Evolutionary conservation across 108 stramenopile species (phyloP).

Genomic region (Cyclostephanos tholiformis): DNA sequence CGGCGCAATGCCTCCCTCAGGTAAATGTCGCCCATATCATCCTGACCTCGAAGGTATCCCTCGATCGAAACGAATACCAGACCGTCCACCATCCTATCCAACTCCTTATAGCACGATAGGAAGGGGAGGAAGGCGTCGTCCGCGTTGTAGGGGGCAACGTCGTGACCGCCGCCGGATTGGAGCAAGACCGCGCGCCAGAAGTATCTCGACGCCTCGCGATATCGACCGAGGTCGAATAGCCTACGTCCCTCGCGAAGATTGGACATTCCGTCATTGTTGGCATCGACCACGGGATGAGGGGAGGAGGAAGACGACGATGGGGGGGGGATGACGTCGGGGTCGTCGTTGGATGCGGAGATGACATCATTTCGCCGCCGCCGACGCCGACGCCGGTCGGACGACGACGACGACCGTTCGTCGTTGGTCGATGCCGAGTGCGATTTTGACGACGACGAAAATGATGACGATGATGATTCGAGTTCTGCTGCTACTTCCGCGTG

Average conservation of each 20-base stretch:
- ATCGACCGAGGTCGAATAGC: constrained; percentile 50
- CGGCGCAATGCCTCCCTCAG: constrained; percentile 60
- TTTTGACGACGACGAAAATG: no score
- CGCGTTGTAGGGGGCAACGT: constrained; percentile 25
- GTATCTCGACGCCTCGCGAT: constrained; percentile 57
- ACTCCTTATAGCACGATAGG: constrained; percentile 64
- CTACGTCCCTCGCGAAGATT: constrained; percentile 56
- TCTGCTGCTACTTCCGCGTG: no score
- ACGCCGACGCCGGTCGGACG: no score
- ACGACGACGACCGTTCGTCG: no score
- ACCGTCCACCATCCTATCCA: constrained; percentile 63
- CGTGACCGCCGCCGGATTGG: constrained; percentile 5
- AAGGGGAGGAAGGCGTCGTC: constrained; percentile 75
- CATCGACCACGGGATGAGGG: background rate
- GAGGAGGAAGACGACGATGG: background rate
- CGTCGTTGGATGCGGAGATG: background rate
- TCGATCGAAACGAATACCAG: constrained; percentile 71
- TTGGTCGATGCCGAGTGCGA: no score
- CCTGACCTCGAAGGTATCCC: constrained; percentile 65
- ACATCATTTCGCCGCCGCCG: no score
- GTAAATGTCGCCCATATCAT: constrained; percentile 69
- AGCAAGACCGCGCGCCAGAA: constrained; percentile 78
- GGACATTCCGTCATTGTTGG: constrained; percentile 47
- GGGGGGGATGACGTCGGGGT: background rate
- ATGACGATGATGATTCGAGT: no score